Percentiles rank a stretch among this genome's conserved stretches.
Conservation (phyloP, 2,329 filamentous ascomycete genomes). For the Didymella pinodella region DNA sequence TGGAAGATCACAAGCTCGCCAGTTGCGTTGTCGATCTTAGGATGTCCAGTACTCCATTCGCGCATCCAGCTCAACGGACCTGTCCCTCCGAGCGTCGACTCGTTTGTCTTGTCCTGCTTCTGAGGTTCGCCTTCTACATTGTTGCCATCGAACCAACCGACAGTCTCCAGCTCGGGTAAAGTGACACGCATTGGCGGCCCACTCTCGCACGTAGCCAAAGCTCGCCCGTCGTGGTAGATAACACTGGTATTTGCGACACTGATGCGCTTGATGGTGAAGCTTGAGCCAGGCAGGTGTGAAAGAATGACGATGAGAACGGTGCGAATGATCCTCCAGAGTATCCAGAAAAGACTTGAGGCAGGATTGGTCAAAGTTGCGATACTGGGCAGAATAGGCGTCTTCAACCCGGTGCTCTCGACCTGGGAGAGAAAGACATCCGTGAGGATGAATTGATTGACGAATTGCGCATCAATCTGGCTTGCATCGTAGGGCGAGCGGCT, state of each 20-base stretch:
- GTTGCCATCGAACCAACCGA: slow-evolving; percentile 74
- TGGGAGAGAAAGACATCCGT: slow-evolving; percentile 71
- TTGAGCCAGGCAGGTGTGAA: slow-evolving; percentile 65
- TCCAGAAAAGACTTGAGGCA: slow-evolving; percentile 60
- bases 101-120: slow-evolving; percentile 18
- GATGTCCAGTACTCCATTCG: slow-evolving; percentile 76
- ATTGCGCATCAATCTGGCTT: slow-evolving; percentile 63
- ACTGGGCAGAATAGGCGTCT: slow-evolving; percentile 69
- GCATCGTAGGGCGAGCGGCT: slow-evolving; percentile 49
- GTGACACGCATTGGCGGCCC: slow-evolving; percentile 72
- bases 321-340: slow-evolving; percentile 63
- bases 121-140: slow-evolving; percentile 61
- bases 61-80: slow-evolving; percentile 68
- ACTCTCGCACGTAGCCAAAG: slow-evolving; percentile 74
- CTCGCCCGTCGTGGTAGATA: slow-evolving; percentile 72
- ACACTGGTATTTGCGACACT: slow-evolving; percentile 75
- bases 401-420: slow-evolving; percentile 57
- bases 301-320: slow-evolving; percentile 66
- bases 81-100: slow-evolving; percentile 60
- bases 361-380: slow-evolving; percentile 71
- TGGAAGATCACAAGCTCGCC: slow-evolving; percentile 74
- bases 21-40: slow-evolving; percentile 69
- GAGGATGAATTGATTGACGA: slow-evolving; percentile 73
- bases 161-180: slow-evolving; percentile 69
- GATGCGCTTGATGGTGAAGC: slow-evolving; percentile 68